phyloP scores from a whole-genome alignment of 139 green algal genomes.

The Chlorella sp. region DNA sequence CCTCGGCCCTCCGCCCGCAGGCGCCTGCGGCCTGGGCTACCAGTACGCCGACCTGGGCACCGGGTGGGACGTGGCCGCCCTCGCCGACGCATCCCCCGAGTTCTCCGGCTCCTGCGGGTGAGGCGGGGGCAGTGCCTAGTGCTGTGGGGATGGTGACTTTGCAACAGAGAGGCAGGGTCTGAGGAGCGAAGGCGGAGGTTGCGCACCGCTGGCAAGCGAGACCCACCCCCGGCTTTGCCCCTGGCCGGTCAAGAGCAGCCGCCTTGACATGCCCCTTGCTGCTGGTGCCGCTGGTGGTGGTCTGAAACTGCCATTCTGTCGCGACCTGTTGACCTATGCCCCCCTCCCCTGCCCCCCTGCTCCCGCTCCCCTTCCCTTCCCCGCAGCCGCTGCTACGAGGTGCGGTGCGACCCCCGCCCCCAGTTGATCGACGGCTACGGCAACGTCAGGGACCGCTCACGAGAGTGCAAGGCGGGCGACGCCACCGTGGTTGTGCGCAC shows the following conservation, averaged over 20 bases:
- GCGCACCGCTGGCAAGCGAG: no score
- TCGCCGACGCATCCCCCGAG: slow-evolving; percentile 38
- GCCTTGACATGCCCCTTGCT: no score
- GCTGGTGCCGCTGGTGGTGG: no score
- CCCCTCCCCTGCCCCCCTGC: background rate
- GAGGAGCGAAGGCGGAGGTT: no score
- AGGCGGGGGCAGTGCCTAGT: background rate
- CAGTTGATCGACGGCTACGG: slow-evolving; percentile 30
- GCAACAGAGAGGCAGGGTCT: no score
- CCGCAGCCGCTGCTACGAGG: slow-evolving; percentile 47
- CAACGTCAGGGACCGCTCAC: background rate
- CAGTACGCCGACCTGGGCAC: slow-evolving; percentile 27
- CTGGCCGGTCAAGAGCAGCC: background rate
- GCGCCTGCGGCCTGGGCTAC: slow-evolving; percentile 33
- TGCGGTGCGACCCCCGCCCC: slow-evolving; percentile 24
- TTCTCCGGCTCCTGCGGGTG: slow-evolving; percentile 38
- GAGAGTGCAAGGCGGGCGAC: background rate
- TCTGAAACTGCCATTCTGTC: no score
- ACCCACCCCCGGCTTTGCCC: background rate
- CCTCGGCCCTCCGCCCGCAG: background rate
- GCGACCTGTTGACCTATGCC: background rate
- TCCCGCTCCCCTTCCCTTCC: no score
- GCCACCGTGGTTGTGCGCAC: slow-evolving; percentile 35
- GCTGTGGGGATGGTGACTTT: background rate
- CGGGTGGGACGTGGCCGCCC: slow-evolving; percentile 28